phyloP scores from a whole-genome alignment of 352 stramenopile species.

The Stramenopiles sp. region DNA sequence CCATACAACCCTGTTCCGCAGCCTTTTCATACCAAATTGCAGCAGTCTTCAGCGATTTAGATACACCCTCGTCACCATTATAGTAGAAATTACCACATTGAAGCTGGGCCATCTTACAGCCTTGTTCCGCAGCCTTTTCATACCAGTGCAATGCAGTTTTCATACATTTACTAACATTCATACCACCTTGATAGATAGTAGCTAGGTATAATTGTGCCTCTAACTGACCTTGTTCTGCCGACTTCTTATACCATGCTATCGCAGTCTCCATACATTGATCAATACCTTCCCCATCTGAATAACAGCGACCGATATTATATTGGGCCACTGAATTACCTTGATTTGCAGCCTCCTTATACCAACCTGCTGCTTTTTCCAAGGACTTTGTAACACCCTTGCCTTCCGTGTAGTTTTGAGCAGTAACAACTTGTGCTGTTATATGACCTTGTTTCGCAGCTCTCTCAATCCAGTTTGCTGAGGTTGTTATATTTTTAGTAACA shows the following conservation, averaged over 20 bases:
- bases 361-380: conserved; percentile 11
- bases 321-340: conserved; percentile 8
- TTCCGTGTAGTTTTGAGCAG: not conserved
- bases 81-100: conserved; percentile 10
- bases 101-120: conserved; percentile 8
- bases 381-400: conserved; percentile 2
- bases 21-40: conserved; percentile 12
- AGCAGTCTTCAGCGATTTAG: conserved; percentile 8
- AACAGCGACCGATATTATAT: conserved; percentile 8
- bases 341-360: conserved; percentile 11
- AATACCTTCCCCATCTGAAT: conserved; percentile 11
- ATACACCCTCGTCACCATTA: conserved; percentile 10
- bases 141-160: conserved; percentile 10
- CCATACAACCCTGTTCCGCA: conserved; percentile 9
- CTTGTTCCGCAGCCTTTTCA: conserved; percentile 10
- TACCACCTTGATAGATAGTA: conserved; percentile 10
- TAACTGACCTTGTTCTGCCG: conserved; percentile 11
- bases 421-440: conserved; percentile 1
- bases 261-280: conserved; percentile 10
- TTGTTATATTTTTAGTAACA: not conserved
- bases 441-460: not conserved
- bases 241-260: conserved; percentile 11
- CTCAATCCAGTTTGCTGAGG: too few species aligned
- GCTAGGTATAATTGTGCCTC: conserved; percentile 11
- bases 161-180: conserved; percentile 11